Percentiles rank a stretch among this genome's conserved stretches.
Conservation (phyloP, 2,329 filamentous ascomycete genomes). For the Epichloe hybrida region DNA sequence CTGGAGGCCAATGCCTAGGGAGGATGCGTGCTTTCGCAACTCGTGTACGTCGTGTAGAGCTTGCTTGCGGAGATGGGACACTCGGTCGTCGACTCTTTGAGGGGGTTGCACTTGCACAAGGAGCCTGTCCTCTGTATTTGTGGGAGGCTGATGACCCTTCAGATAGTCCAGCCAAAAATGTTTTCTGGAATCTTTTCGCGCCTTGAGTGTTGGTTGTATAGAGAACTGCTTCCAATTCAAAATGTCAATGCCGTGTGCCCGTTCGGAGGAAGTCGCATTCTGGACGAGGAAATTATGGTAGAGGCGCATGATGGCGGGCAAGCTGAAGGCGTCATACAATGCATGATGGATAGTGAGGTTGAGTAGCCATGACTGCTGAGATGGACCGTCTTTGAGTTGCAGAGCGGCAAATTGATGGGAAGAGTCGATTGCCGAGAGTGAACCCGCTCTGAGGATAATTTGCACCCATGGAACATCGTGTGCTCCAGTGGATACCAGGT, state of each 20-base stretch:
- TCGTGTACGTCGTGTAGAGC: conserved; percentile 26
- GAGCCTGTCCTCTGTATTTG: not conserved
- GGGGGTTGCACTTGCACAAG: not conserved
- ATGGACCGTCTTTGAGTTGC: conserved; percentile 3
- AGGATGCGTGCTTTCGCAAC: conserved; percentile 24
- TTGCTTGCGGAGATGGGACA: conserved; percentile 29
- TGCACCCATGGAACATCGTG: conserved; percentile 46
- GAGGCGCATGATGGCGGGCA: conserved; percentile 45
- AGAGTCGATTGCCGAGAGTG: not conserved
- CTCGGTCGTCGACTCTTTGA: conserved; percentile 9
- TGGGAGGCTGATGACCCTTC: not conserved
- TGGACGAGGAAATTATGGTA: conserved; percentile 5
- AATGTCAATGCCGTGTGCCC: conserved; percentile 4
- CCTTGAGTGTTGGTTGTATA: conserved; percentile 4
- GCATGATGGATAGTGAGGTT: conserved; percentile 66
- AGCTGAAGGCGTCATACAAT: conserved; percentile 74
- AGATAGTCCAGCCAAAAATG: conserved; percentile 32
- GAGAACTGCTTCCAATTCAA: conserved; percentile 16
- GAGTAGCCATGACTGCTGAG: conserved; percentile 15
- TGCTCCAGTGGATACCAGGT: conserved; percentile 41
- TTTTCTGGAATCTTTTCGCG: conserved; percentile 9
- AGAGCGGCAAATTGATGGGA: conserved; percentile 15
- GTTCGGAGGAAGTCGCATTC: conserved; percentile 1
- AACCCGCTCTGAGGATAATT: conserved; percentile 29
- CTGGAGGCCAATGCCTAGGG: conserved; percentile 52